Percentiles rank a stretch among this genome's conserved stretches.
Evolutionary conservation across 495 filamentous ascomycete species (phyloP).

Genomic region (Terfezia claveryi): DNA sequence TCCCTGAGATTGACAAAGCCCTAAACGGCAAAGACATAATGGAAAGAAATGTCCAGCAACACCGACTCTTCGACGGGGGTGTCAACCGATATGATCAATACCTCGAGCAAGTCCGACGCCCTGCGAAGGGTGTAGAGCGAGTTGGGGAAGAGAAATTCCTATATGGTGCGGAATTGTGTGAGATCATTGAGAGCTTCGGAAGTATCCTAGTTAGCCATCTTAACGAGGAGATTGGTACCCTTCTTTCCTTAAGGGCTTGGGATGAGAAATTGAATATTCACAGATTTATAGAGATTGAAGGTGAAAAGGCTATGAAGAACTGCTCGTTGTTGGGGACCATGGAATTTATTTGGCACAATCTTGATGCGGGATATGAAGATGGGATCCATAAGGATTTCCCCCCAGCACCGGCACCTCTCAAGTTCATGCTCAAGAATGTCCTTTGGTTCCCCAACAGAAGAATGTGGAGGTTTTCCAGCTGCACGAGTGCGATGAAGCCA

Average conservation of each 20-base stretch:
- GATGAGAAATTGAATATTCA: constrained; percentile 19
- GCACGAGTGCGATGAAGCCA: constrained; percentile 19
- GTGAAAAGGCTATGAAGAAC: constrained; percentile 15
- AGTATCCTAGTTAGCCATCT: constrained; percentile 22
- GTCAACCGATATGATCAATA: constrained; percentile 22
- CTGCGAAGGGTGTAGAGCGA: neutral
- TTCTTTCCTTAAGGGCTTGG: constrained; percentile 16
- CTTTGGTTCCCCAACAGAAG: constrained; percentile 18
- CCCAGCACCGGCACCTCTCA: constrained; percentile 18
- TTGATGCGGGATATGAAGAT: constrained; percentile 25
- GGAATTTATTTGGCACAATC: constrained; percentile 20
- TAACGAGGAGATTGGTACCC: constrained; percentile 24
- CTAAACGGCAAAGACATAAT: constrained; percentile 24
- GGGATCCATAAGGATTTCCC: constrained; percentile 22
- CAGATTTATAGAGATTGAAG: constrained; percentile 8
- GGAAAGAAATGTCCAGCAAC: constrained; percentile 26
- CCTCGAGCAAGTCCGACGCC: constrained; percentile 17
- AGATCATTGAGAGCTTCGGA: constrained; percentile 26
- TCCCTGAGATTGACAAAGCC: constrained; percentile 24
- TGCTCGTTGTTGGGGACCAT: constrained; percentile 7
- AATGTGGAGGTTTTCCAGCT: constrained; percentile 25
- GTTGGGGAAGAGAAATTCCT: neutral
- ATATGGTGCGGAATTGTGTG: constrained; percentile 17
- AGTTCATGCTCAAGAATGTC: constrained; percentile 10
- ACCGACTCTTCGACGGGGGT: constrained; percentile 24